Evolutionary conservation across 345 rosid species (phyloP), one percentile per base, ranked within the genome.

Genomic region (Ceriops zippeliana): DNA sequence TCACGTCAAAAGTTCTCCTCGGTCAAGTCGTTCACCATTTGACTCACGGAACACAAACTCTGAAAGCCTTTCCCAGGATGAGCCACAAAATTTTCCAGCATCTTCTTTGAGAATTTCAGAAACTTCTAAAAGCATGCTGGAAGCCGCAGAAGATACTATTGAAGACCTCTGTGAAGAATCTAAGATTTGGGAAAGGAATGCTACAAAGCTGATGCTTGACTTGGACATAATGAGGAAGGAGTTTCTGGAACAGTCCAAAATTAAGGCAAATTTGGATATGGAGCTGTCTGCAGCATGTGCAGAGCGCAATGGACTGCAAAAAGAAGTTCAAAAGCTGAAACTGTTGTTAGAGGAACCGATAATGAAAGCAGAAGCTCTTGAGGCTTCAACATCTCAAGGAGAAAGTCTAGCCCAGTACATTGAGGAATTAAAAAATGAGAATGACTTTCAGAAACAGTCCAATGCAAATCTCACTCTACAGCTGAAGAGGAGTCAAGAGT

Each of bases 401-500:
- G 72, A 60, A 59, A 69, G 70, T 31, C 24, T 20, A 11, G 20
- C 21, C 60, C 68, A 58, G 9, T n/a, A 75, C 49, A 66, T 70
- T 21, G 74, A 81, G 75, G 86, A 85, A 32, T 56, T 85, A 74
- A 85, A 78, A 72, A 80, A 75, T 66, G 92, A 87, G 72, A 66
- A 81, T 11, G 78, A 76, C 72, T 76, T 81, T 67, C 84, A 67
- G 58, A 77, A 81, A 68, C 82, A 87, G 73, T 63, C 80, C 35
- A 82, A 77, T 69, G 75, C 75, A 13, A 66, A 63, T 76, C 79
- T 87, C 56, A 30, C 78, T 65, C 51, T 84, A 78, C 89, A 85
- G 75, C 72, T 85, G 81, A 76, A 83, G 38, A 81, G 76, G 77
- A 85, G 85, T 77, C 92, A 82, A 57, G 89, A 84, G 66, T 83